phyloP scores from a whole-genome alignment of 257 asterid genomes.

The Capsicum pubescens region DNA sequence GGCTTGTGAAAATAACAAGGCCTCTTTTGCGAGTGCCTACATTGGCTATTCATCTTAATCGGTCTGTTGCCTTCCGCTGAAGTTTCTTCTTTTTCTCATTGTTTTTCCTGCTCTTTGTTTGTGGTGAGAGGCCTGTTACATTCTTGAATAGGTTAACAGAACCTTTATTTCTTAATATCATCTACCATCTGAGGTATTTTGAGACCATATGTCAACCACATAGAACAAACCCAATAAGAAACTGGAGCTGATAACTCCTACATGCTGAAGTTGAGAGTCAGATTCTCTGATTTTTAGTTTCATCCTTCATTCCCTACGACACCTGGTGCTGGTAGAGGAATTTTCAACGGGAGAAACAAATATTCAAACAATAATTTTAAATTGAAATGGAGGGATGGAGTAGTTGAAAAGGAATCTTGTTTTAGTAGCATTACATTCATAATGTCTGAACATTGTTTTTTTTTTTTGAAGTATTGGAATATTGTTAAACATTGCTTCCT shows the following conservation, averaged over 20 bases:
- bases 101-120: conserved; percentile 27
- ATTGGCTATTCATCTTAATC: conserved; percentile 93
- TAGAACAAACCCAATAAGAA: conserved; percentile 3
- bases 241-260: conserved; percentile 16
- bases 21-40: conserved; percentile 96
- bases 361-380: neutral
- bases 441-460: neutral
- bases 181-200: neutral
- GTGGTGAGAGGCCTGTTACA: conserved; percentile 17
- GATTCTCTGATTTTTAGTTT: neutral
- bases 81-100: conserved; percentile 22
- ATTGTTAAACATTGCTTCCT: conserved; percentile 10
- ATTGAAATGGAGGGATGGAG: neutral
- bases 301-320: conserved; percentile 1
- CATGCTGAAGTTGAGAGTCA: conserved; percentile 19
- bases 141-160: conserved; percentile 19
- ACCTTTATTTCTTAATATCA: conserved; percentile 9
- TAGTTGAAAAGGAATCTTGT: conserved; percentile 15
- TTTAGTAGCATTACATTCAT: neutral
- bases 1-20: conserved; percentile 83
- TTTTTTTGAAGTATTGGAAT: neutral
- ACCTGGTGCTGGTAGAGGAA: neutral
- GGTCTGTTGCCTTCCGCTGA: conserved; percentile 50
- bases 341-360: neutral
- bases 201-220: neutral